phyloP scores from a whole-genome alignment of 2,329 filamentous ascomycete species.

The Beauveria sp. region DNA sequence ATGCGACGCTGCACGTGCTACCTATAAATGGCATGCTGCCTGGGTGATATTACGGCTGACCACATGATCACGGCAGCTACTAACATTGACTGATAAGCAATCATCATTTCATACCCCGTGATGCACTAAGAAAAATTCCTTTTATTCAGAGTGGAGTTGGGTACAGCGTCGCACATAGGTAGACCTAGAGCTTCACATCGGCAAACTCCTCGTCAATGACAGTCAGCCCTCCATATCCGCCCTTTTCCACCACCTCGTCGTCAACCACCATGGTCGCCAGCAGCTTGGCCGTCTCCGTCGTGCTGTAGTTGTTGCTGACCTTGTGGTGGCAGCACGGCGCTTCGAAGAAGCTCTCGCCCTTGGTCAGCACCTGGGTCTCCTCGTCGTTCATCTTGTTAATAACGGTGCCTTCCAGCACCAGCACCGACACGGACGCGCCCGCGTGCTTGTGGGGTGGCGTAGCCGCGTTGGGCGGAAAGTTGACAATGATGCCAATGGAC shows the following conservation, averaged over 20 bases:
- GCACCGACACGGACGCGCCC: slow-evolving; percentile 15
- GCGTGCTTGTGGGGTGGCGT: slow-evolving; percentile 18
- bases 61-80: too few species aligned
- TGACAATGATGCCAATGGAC: slow-evolving; percentile 16
- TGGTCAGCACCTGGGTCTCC: slow-evolving; percentile 14
- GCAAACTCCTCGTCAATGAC: slow-evolving; percentile 16
- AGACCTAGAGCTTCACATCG: slow-evolving; percentile 8
- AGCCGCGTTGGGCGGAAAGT: slow-evolving; percentile 14
- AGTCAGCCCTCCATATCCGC: slow-evolving; percentile 13
- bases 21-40: too few species aligned
- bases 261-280: slow-evolving; percentile 16
- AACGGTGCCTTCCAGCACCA: slow-evolving; percentile 15
- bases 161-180: not conserved
- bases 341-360: slow-evolving; percentile 18
- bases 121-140: not conserved
- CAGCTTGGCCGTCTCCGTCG: slow-evolving; percentile 9
- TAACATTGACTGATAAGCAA: too few species aligned
- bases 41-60: too few species aligned
- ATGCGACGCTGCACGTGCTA: too few species aligned
- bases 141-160: not conserved
- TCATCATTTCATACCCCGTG: too few species aligned
- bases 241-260: slow-evolving; percentile 14
- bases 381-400: slow-evolving; percentile 20
- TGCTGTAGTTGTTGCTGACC: slow-evolving; percentile 17
- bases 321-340: slow-evolving; percentile 18